These are phyloP conservation scores for Selaginella moellendorffii DNA, from an alignment of 75 land plant species.

Conservation along the genomic window DNA sequence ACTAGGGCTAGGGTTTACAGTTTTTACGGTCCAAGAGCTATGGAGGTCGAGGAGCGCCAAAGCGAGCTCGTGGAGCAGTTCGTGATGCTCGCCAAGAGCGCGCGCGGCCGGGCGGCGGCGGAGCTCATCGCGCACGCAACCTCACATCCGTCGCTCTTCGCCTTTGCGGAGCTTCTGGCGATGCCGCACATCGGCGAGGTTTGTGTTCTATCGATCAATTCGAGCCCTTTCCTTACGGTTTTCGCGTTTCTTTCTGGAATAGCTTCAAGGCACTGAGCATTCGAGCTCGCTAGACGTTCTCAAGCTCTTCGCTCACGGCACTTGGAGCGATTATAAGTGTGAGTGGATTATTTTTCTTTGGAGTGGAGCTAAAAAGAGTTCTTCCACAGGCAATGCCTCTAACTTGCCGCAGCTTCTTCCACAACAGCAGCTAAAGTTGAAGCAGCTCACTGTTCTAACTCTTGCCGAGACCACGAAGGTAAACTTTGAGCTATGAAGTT, in stretches of 20 bases:
- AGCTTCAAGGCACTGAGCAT: slow-evolving; percentile 79
- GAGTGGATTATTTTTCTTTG: slow-evolving; percentile 16
- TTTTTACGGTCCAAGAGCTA: slow-evolving; percentile 5
- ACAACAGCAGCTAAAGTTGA: slow-evolving; percentile 77
- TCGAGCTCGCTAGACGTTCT: slow-evolving; percentile 49
- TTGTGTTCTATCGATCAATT: background rate
- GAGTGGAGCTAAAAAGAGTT: no score
- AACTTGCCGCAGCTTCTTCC: slow-evolving; percentile 43
- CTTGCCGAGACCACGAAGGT: slow-evolving; percentile 92
- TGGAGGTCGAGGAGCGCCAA: slow-evolving; percentile 88
- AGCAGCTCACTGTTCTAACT: slow-evolving; percentile 88
- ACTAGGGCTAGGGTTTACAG: background rate
- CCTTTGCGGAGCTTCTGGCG: slow-evolving; percentile 84
- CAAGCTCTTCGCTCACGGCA: slow-evolving; percentile 86
- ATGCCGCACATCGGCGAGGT: slow-evolving; percentile 50
- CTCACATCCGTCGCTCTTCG: slow-evolving; percentile 76
- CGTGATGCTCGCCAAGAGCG: slow-evolving; percentile 42
- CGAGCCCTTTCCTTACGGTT: background rate
- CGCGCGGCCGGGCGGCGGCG: slow-evolving; percentile 35
- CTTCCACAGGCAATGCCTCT: slow-evolving; percentile 48
- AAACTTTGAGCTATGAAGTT: slow-evolving; percentile 1
- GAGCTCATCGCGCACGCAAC: slow-evolving; percentile 65
- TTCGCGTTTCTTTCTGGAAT: slow-evolving; percentile 10
- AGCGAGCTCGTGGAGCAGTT: slow-evolving; percentile 65
- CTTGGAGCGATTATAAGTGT: slow-evolving; percentile 96